Evolutionary conservation across 2,329 filamentous ascomycete species (phyloP).

Genomic region (Exophiala aquamarina): DNA sequence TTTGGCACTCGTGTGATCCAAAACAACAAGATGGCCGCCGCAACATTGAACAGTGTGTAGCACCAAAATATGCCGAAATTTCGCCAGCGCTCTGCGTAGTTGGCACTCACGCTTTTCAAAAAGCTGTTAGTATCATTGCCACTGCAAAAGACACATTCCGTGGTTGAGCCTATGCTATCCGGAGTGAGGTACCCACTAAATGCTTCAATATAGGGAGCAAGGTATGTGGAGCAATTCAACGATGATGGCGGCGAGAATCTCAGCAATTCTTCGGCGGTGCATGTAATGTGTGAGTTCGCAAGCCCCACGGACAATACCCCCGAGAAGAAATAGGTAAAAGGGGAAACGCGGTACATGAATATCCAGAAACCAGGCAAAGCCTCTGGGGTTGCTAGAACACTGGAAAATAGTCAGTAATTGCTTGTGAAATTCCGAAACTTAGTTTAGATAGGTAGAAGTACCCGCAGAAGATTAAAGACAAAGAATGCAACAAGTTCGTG

Average conservation of each 20-base stretch:
- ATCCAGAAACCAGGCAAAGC: constrained; percentile 71
- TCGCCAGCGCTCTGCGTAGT: constrained; percentile 58
- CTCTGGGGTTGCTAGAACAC: constrained; percentile 58
- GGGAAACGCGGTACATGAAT: constrained; percentile 77
- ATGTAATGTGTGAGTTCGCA: constrained; percentile 64
- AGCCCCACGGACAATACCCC: constrained; percentile 71
- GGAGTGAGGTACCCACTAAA: too few relatives aligned
- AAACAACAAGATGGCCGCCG: constrained; percentile 60
- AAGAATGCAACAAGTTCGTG: constrained; percentile 60
- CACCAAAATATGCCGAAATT: constrained; percentile 71
- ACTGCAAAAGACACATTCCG: constrained; percentile 54
- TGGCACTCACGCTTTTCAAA: constrained; percentile 42
- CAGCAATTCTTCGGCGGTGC: constrained; percentile 69
- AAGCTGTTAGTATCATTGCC: constrained; percentile 49
- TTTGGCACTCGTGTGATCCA: constrained; percentile 60
- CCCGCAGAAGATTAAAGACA: constrained; percentile 62
- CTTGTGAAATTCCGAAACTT: too few relatives aligned
- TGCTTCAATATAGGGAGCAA: constrained; percentile 50
- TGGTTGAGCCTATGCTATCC: too few relatives aligned
- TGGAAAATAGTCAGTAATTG: too few relatives aligned
- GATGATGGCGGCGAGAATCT: constrained; percentile 60
- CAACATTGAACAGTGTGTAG: constrained; percentile 65
- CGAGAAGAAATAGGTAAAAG: constrained; percentile 77
- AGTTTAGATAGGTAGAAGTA: too few relatives aligned
- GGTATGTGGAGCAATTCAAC: constrained; percentile 62